Conservation (phyloP, 2,329 filamentous ascomycete species). For the Cytospora chrysosperma region DNA sequence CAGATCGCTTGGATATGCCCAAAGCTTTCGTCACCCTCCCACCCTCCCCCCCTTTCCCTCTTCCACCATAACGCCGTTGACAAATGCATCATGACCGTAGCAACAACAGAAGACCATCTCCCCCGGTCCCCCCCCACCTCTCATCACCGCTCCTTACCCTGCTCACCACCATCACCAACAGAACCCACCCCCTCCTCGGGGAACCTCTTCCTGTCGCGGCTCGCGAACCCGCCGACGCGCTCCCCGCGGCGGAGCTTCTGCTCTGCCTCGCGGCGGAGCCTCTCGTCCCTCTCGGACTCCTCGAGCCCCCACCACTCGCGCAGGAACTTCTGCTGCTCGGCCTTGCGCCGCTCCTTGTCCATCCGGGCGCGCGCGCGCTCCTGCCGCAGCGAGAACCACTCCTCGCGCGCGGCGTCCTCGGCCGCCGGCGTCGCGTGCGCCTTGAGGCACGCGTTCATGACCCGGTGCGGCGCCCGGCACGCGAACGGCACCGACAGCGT, state of each 20-base stretch:
- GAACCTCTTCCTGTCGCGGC: constrained; percentile 36
- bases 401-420: constrained; percentile 83
- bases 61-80: constrained; percentile 3
- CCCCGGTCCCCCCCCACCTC: background rate
- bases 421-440: constrained; percentile 79
- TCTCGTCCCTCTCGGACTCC: constrained; percentile 51
- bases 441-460: constrained; percentile 95
- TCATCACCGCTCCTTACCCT: constrained; percentile 14
- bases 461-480: constrained; percentile 74
- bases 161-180: constrained; percentile 1
- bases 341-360: constrained; percentile 57
- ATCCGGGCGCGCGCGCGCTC: constrained; percentile 68
- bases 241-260: constrained; percentile 52
- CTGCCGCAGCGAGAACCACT: constrained; percentile 83
- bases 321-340: constrained; percentile 64
- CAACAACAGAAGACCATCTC: background rate
- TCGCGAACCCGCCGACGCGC: constrained; percentile 54
- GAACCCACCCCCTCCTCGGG: constrained; percentile 14
- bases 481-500: constrained; percentile 86
- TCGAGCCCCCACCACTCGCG: constrained; percentile 67
- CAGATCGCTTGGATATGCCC: constrained; percentile 13
- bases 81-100: constrained; percentile 1
- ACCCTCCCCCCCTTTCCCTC: background rate
- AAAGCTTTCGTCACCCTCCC: too few species aligned
- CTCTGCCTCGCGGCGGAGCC: constrained; percentile 48